Evolutionary conservation across 805 yeast species (phyloP).

Genomic region (Wickerhamiella siamensis): DNA sequence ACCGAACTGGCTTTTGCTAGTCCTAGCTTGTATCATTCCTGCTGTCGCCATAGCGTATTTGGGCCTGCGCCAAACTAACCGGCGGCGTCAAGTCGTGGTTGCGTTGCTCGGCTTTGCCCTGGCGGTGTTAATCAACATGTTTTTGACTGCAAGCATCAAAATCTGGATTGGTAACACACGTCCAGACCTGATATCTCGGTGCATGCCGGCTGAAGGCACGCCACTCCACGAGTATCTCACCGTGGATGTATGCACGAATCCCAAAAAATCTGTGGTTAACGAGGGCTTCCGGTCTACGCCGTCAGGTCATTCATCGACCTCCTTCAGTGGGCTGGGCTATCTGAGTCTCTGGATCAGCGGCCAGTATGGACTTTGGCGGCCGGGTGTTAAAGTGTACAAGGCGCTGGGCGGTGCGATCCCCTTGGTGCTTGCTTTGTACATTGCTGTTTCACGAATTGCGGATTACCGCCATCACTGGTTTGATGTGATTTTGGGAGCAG

Average conservation of each 20-base stretch:
- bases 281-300: conserved; percentile 48
- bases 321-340: conserved; percentile 38
- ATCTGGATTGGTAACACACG: conserved; percentile 80
- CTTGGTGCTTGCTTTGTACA: conserved; percentile 48
- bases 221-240: conserved; percentile 29
- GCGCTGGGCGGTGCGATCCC: conserved; percentile 17
- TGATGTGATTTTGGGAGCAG: conserved; percentile 63
- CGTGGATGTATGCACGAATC: conserved; percentile 26
- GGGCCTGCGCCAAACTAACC: neutral
- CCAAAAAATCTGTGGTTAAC: conserved; percentile 19
- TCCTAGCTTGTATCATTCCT: conserved; percentile 23
- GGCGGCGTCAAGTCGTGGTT: conserved; percentile 3
- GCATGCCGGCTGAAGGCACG: conserved; percentile 49
- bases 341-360: conserved; percentile 36
- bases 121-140: conserved; percentile 43
- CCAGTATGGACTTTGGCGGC: conserved; percentile 32
- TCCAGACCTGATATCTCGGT: conserved; percentile 83
- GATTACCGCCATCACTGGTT: conserved; percentile 90
- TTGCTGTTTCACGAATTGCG: conserved; percentile 76
- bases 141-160: conserved; percentile 61
- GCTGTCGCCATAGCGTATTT: conserved; percentile 16
- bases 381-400: conserved; percentile 14
- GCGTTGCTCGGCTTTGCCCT: conserved; percentile 54
- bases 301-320: conserved; percentile 40
- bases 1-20: conserved; percentile 36